phyloP scores from a whole-genome alignment of 371 early-diverging fungal genomes.

The Batkoa obscura region DNA sequence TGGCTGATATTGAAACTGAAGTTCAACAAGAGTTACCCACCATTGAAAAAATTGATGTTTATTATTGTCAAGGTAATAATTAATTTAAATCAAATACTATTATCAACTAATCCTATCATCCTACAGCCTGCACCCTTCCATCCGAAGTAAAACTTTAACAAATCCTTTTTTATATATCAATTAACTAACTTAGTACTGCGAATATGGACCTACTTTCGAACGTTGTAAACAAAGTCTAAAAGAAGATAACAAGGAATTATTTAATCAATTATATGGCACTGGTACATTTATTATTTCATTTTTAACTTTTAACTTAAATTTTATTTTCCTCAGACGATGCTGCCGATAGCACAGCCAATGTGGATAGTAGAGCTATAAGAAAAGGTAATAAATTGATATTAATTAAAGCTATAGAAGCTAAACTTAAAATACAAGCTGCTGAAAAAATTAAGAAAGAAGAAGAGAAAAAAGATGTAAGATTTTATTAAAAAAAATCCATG shows the following conservation, averaged over 20 bases:
- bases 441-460: slow-evolving; percentile 55
- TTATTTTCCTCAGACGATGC: slow-evolving; percentile 19
- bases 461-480: slow-evolving; percentile 48
- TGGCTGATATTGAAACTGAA: slow-evolving; percentile 5
- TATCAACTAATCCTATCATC: background rate
- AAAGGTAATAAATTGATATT: slow-evolving; percentile 12
- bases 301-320: too few species aligned
- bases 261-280: slow-evolving; percentile 21
- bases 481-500: too few species aligned
- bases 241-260: slow-evolving; percentile 32
- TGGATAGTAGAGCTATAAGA: slow-evolving; percentile 14
- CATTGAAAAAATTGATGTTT: slow-evolving; percentile 16
- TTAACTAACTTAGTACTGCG: slow-evolving; percentile 54
- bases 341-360: slow-evolving; percentile 11
- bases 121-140: slow-evolving; percentile 30
- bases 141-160: slow-evolving; percentile 20
- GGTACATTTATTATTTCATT: slow-evolving; percentile 6
- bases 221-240: slow-evolving; percentile 67
- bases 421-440: slow-evolving; percentile 14
- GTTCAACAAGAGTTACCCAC: background rate
- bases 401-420: background rate
- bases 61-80: slow-evolving; percentile 24
- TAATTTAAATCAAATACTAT: background rate
- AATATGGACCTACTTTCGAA: slow-evolving; percentile 57
- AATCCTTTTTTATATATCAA: background rate